phyloP scores from a whole-genome alignment of 2,329 filamentous ascomycete genomes.

The Rosellinia necatrix region DNA sequence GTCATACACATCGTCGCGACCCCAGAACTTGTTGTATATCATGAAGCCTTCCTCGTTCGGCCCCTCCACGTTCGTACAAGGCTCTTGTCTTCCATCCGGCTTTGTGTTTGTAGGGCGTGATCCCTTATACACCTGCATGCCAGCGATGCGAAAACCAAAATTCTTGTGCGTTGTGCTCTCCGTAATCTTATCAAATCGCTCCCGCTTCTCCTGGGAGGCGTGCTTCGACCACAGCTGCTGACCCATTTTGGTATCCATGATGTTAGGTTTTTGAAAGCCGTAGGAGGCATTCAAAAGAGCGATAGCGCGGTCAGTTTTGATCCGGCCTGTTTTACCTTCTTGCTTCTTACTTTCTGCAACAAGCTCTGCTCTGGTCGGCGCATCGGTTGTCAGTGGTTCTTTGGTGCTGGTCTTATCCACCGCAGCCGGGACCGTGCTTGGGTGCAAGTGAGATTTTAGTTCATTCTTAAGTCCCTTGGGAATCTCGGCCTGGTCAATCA shows the following conservation, averaged over 20 bases:
- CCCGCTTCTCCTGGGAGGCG: slow-evolving; percentile 62
- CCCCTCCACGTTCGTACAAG: slow-evolving; percentile 50
- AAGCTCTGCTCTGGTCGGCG: slow-evolving; percentile 26
- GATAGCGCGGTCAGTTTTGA: slow-evolving; percentile 78
- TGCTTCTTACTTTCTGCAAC: slow-evolving; percentile 41
- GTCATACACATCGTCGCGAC: slow-evolving; percentile 56
- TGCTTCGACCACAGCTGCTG: slow-evolving; percentile 83
- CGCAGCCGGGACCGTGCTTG: slow-evolving; percentile 2
- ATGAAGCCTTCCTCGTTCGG: slow-evolving; percentile 60
- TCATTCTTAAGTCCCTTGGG: slow-evolving; percentile 49
- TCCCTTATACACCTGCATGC: slow-evolving; percentile 67
- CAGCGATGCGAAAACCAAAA: slow-evolving; percentile 66
- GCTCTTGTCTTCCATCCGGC: slow-evolving; percentile 2
- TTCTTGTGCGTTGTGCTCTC: slow-evolving; percentile 63
- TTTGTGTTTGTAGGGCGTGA: slow-evolving; percentile 36
- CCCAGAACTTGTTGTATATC: slow-evolving; percentile 68
- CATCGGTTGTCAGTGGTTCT: slow-evolving; percentile 17
- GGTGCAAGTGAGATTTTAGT: slow-evolving; percentile 45
- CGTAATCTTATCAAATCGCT: slow-evolving; percentile 63
- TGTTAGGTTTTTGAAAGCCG: slow-evolving; percentile 83
- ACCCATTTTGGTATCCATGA: slow-evolving; percentile 92
- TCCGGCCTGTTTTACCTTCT: slow-evolving; percentile 60
- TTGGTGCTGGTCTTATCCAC: slow-evolving; percentile 19
- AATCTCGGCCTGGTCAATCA: slow-evolving; percentile 45
- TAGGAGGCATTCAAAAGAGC: slow-evolving; percentile 83